Evolutionary conservation across 768 basidiomycete species (phyloP).

Genomic region (Psilocybe sp.): DNA sequence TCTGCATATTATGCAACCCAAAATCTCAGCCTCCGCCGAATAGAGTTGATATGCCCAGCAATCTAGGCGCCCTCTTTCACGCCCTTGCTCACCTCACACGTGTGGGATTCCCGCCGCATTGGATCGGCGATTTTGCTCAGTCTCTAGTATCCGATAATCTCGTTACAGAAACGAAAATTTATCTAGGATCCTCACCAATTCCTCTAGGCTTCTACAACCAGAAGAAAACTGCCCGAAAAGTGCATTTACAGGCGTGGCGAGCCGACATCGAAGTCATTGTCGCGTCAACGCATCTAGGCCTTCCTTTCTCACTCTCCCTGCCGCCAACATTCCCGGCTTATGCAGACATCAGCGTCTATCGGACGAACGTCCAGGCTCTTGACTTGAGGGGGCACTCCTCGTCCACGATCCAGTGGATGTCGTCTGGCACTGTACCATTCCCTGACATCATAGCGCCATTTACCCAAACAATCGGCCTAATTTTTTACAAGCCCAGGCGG

Average conservation of each 20-base stretch:
- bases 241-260: conserved; percentile 15
- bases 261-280: conserved; percentile 15
- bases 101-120: conserved; percentile 18
- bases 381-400: neutral
- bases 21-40: conserved; percentile 6
- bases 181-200: conserved; percentile 13
- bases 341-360: conserved; percentile 6
- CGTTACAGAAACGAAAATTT: conserved; percentile 10
- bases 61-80: conserved; percentile 13
- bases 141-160: conserved; percentile 14
- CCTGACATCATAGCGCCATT: neutral
- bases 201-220: neutral
- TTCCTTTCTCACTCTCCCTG: conserved; percentile 13
- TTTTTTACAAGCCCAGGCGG: neutral
- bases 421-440: too few species aligned
- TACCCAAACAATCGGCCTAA: neutral
- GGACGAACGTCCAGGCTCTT: neutral
- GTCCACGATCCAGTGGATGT: too few species aligned
- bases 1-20: conserved; percentile 14
- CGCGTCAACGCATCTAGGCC: conserved; percentile 4
- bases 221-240: conserved; percentile 4
- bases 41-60: conserved; percentile 17
- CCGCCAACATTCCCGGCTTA: conserved; percentile 4
- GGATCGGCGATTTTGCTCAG: conserved; percentile 20
- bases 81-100: conserved; percentile 13